A percentile compares a stretch with the other conserved stretches of the same genome.
phyloP scores from a whole-genome alignment of 23 red algal genomes.

The Gracilaria gracilis region DNA sequence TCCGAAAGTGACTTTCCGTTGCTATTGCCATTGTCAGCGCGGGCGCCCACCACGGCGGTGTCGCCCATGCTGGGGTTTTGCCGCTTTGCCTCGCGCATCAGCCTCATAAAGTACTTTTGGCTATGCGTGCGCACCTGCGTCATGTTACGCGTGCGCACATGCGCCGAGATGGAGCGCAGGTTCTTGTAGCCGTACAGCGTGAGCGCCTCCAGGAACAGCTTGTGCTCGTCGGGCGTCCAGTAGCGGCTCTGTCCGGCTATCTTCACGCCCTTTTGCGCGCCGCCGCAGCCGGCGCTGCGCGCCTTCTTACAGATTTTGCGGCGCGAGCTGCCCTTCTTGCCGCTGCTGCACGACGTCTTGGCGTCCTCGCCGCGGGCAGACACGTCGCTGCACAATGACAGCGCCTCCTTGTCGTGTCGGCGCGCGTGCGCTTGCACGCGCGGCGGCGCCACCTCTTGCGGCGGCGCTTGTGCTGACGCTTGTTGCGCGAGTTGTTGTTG shows the following conservation, averaged over 20 bases:
- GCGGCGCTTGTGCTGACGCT: not conserved
- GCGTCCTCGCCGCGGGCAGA: slow-evolving; percentile 21
- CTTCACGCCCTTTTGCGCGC: slow-evolving; percentile 48
- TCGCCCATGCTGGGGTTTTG: slow-evolving; percentile 14
- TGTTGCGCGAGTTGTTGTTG: not conserved
- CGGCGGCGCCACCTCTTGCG: not conserved
- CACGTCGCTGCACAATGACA: slow-evolving; percentile 61
- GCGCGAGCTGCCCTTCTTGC: not conserved
- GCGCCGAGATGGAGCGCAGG: slow-evolving; percentile 83
- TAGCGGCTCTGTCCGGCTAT: slow-evolving; percentile 82
- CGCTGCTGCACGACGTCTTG: not conserved
- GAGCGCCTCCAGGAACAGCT: slow-evolving; percentile 91
- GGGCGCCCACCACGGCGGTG: not conserved
- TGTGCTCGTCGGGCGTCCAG: slow-evolving; percentile 92
- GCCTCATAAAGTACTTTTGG: slow-evolving; percentile 94
- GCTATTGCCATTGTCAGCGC: no score
- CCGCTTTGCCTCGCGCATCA: slow-evolving; percentile 83
- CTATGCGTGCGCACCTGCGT: slow-evolving; percentile 94
- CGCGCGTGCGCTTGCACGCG: not conserved
- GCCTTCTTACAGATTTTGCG: slow-evolving; percentile 17
- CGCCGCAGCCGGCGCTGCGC: not conserved
- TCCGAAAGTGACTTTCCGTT: not conserved
- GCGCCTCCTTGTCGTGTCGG: slow-evolving; percentile 16
- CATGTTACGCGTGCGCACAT: slow-evolving; percentile 88
- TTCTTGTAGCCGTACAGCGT: slow-evolving; percentile 86